Conservation (phyloP, 257 asterid species). For the Linderniella brevidens region DNA sequence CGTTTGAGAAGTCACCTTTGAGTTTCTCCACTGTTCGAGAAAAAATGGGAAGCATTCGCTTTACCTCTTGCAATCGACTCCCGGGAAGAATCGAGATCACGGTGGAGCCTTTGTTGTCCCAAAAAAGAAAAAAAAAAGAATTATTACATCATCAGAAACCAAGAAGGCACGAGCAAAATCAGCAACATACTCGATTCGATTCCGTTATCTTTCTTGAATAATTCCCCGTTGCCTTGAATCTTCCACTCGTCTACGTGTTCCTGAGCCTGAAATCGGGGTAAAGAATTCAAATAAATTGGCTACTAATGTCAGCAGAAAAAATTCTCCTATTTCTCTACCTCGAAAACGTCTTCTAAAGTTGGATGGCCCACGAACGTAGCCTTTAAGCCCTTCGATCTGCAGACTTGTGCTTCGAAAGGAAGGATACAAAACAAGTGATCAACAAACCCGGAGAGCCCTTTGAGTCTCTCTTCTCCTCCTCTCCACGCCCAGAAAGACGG, state of each 20-base stretch:
- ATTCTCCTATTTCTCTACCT: conserved; percentile 28
- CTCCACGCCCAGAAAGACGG: conserved; percentile 99
- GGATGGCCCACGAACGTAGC: conserved; percentile 98
- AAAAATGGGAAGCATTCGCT: conserved; percentile 71
- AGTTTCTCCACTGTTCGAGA: conserved; percentile 38
- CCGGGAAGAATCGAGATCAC: conserved; percentile 81
- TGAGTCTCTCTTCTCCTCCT: conserved; percentile 86
- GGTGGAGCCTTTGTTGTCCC: conserved; percentile 31
- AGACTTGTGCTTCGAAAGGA: conserved; percentile 80
- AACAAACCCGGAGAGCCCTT: conserved; percentile 48
- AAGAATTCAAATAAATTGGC: not conserved
- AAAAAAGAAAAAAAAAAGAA: too few relatives aligned
- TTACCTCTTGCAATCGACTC: conserved; percentile 90
- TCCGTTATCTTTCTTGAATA: conserved; percentile 38
- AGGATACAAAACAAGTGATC: conserved; percentile 89
- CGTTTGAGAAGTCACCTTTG: conserved; percentile 24
- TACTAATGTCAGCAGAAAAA: not conserved
- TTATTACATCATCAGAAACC: too few relatives aligned
- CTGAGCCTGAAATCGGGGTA: conserved; percentile 18
- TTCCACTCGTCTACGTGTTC: conserved; percentile 23
- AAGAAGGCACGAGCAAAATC: too few relatives aligned
- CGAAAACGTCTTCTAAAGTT: conserved; percentile 61
- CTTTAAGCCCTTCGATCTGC: conserved; percentile 49
- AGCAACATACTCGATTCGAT: conserved; percentile 42
- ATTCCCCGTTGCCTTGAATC: conserved; percentile 46